Evolutionary conservation across 768 basidiomycete genomes (phyloP), one percentile per base, ranked within the genome.

Genomic region (Tremella yokohamensis): DNA sequence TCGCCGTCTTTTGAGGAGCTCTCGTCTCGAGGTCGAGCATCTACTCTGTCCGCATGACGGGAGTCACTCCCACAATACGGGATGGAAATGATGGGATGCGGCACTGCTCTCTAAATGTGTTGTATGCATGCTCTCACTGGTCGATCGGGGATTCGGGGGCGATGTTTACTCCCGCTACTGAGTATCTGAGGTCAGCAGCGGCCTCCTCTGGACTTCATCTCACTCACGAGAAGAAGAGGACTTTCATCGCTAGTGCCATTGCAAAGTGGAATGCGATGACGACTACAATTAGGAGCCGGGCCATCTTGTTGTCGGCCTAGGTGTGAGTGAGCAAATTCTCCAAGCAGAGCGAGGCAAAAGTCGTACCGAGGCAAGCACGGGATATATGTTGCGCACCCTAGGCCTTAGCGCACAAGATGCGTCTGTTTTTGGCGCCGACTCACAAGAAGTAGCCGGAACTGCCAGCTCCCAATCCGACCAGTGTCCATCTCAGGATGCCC

Each of bases 401-500:
- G 12, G 22, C 8, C 6, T 50, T 18, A 50, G 49, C 49, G 8
- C 19, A 3, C 26, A n/a, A 34, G 29, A 6, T 34, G 29, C 29
- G 11, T 11, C 29, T 34, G n/a, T 48, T 22, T 18, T 50, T 9
- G 8, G 26, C 19, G 16, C 49, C 7, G 19, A 72, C 75, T 64
- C 56, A 78, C 77, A 99, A 81, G 81, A 92, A 98, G 79, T 84
- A 90, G 1, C 91, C 90, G 7, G 94, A 97, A 18, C 90, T 78
- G 1, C 79, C 80, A 64, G 88, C 89, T 0, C 84, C 92, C 45
- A 85, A 48, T 12, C 83, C 83, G 18, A 88, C 85, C 25, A 96
- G 81, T 1, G 81, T 80, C 89, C 90, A 93, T 8, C 93, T 85
- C 8, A 93, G 75, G 24, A 91, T 80, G 1, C 87, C 83, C 3